phyloP scores from a whole-genome alignment of 106 monocot species.

The Allium sativum region DNA sequence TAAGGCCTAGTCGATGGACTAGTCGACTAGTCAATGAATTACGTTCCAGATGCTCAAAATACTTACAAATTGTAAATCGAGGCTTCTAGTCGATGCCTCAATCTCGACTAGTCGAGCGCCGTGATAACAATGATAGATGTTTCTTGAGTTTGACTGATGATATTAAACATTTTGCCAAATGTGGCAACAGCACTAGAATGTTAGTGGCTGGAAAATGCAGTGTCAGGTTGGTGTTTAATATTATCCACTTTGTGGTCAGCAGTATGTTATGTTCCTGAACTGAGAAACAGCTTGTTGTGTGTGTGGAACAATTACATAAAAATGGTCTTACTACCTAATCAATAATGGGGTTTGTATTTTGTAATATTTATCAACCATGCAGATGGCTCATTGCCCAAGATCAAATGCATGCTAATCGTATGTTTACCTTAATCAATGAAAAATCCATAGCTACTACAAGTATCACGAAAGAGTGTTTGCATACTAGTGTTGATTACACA shows the following conservation, averaged over 20 bases:
- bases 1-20: no score
- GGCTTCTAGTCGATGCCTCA: no score
- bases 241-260: not conserved
- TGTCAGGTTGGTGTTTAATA: not conserved
- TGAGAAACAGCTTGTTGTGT: not conserved
- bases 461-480: not conserved
- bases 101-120: no score
- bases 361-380: not conserved
- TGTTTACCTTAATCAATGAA: not conserved
- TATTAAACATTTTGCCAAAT: not conserved
- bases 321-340: not conserved
- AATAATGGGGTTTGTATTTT: not conserved
- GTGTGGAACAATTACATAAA: not conserved
- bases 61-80: no score
- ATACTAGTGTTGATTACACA: not conserved
- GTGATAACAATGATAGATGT: not conserved
- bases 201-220: not conserved
- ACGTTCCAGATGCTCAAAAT: no score
- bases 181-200: constrained; percentile 1
- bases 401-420: not conserved
- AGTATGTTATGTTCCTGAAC: not conserved
- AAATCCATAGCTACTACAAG: not conserved
- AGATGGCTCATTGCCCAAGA: not conserved
- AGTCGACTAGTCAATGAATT: no score
- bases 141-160: not conserved